Percentiles rank a stretch among this genome's conserved stretches.
Evolutionary conservation across 768 basidiomycete species (phyloP).

Genomic region (Termitomyces sp.): DNA sequence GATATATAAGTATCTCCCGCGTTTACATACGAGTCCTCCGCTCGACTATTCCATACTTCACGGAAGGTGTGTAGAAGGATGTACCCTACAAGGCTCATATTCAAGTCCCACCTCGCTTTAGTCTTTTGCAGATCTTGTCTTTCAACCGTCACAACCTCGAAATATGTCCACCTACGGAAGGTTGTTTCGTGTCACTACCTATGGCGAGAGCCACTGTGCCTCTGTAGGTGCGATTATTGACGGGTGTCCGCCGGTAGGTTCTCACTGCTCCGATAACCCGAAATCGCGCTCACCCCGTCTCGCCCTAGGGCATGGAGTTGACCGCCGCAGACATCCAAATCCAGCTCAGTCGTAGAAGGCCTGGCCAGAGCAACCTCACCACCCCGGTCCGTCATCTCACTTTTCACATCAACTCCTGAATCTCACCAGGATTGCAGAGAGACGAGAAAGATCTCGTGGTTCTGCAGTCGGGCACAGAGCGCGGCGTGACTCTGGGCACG

Average conservation of each 20-base stretch:
- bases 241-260: conserved; percentile 89
- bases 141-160: conserved; percentile 9
- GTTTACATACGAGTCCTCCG: not conserved
- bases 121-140: conserved; percentile 1
- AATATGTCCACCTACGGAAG: conserved; percentile 92
- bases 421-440: conserved; percentile 46
- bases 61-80: not conserved
- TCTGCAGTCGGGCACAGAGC: conserved; percentile 91
- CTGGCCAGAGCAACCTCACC: conserved; percentile 95
- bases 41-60: not conserved
- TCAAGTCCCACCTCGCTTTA: not conserved
- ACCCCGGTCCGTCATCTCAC: conserved; percentile 72
- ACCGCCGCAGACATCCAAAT: conserved; percentile 82
- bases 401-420: conserved; percentile 1
- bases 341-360: conserved; percentile 87
- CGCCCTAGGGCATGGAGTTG: conserved; percentile 74
- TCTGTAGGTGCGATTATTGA: conserved; percentile 98
- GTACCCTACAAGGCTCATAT: not conserved
- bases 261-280: not conserved
- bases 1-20: not conserved
- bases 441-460: conserved; percentile 95
- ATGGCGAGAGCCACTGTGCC: conserved; percentile 95
- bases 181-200: conserved; percentile 93
- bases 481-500: conserved; percentile 93
- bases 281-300: conserved; percentile 6